Evolutionary conservation across 495 filamentous ascomycete species (phyloP).

Genomic region (Penicillium chermesinum): DNA sequence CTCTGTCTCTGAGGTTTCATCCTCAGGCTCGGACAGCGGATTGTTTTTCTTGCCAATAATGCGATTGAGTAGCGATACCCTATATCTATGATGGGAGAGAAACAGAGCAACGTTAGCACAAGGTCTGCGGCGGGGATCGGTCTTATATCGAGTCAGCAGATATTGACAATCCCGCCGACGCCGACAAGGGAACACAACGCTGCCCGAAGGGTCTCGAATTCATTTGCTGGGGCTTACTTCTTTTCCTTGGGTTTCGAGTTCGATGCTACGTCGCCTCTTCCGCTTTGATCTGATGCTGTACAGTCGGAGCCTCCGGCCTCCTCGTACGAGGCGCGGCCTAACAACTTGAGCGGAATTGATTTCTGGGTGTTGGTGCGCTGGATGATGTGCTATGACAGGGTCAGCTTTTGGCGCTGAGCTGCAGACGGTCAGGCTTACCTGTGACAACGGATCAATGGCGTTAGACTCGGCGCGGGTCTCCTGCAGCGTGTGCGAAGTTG

Average conservation of each 20-base stretch:
- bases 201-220: neutral
- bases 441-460: conserved; percentile 53
- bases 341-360: conserved; percentile 61
- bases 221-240: conserved; percentile 49
- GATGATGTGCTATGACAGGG: conserved; percentile 60
- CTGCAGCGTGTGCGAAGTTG: conserved; percentile 24
- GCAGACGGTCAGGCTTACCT: conserved; percentile 39
- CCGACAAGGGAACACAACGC: neutral
- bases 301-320: conserved; percentile 49
- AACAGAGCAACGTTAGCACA: neutral
- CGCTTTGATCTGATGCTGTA: conserved; percentile 30
- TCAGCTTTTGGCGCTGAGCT: too few relatives aligned
- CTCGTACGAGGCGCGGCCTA: conserved; percentile 50
- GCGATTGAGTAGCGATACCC: conserved; percentile 85
- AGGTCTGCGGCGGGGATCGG: neutral
- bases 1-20: conserved; percentile 68
- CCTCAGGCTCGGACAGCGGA: conserved; percentile 45
- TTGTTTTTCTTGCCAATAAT: conserved; percentile 78
- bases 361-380: conserved; percentile 75
- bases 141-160: neutral
- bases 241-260: conserved; percentile 56
- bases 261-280: conserved; percentile 38
- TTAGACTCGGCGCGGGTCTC: conserved; percentile 34
- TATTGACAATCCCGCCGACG: neutral
- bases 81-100: conserved; percentile 54